Percentiles rank a stretch among this genome's conserved stretches.
Evolutionary conservation across 2,329 filamentous ascomycete species (phyloP).

Genomic region (Ceratocystis harringtonii): DNA sequence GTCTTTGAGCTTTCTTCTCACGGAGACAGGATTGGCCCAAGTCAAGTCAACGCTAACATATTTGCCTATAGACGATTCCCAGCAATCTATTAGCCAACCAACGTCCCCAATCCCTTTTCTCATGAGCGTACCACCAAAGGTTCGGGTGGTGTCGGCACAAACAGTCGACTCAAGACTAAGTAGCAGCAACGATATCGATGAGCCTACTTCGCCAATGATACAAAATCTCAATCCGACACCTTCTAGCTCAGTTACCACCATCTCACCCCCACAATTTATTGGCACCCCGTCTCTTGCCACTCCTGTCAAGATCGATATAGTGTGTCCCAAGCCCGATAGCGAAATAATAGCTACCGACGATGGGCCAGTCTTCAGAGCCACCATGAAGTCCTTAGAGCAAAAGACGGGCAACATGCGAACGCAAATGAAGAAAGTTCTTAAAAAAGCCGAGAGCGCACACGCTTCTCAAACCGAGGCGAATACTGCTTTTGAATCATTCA

Average conservation of each 20-base stretch:
- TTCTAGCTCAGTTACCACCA: slow-evolving; percentile 18
- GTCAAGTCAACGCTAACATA: background rate
- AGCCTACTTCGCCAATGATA: slow-evolving; percentile 39
- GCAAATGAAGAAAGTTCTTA: slow-evolving; percentile 92
- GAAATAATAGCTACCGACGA: slow-evolving; percentile 78
- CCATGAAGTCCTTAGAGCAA: slow-evolving; percentile 89
- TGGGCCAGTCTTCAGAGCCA: slow-evolving; percentile 87
- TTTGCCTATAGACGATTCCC: slow-evolving; percentile 28
- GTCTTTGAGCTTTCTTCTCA: no score
- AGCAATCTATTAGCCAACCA: slow-evolving; percentile 37
- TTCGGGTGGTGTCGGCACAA: slow-evolving; percentile 72
- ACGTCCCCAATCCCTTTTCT: slow-evolving; percentile 58
- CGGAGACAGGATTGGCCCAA: background rate
- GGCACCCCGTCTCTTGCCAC: slow-evolving; percentile 17
- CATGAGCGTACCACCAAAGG: slow-evolving; percentile 55
- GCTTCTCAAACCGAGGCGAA: slow-evolving; percentile 70
- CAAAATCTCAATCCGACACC: slow-evolving; percentile 25
- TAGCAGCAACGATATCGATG: slow-evolving; percentile 46
- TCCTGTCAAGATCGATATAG: slow-evolving; percentile 70
- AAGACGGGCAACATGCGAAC: slow-evolving; percentile 89
- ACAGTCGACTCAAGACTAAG: slow-evolving; percentile 74
- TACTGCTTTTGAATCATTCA: slow-evolving; percentile 66
- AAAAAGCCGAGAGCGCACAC: slow-evolving; percentile 80
- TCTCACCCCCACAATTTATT: slow-evolving; percentile 20
- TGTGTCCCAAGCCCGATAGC: slow-evolving; percentile 68